Evolutionary conservation across 2,329 filamentous ascomycete species (phyloP).

Genomic region (Colletotrichum sp.): DNA sequence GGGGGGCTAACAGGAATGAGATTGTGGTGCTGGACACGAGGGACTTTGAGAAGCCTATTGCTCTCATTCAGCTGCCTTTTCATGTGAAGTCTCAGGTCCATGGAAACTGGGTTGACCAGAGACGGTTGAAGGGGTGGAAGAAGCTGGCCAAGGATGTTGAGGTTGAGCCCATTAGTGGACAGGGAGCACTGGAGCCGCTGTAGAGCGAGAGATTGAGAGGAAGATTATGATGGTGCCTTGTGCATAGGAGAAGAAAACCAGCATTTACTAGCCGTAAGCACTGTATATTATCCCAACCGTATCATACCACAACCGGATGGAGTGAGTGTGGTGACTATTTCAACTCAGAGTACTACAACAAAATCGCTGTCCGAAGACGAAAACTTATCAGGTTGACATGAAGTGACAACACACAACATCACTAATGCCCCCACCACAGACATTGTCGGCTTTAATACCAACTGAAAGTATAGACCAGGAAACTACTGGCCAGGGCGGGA

Average conservation of each 20-base stretch:
- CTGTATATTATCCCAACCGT: not conserved
- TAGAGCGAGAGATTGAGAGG: not conserved
- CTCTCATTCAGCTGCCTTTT: conserved; percentile 43
- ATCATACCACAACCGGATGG: accelerated
- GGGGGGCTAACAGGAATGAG: conserved; percentile 34
- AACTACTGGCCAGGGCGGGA: accelerated
- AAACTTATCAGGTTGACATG: too few species aligned
- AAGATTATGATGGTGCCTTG: too few species aligned
- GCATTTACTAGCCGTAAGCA: not conserved
- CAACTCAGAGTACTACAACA: too few species aligned
- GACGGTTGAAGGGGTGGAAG: conserved; percentile 29
- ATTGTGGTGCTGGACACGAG: conserved; percentile 45
- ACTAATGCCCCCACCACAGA: too few species aligned
- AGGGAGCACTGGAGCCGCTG: not conserved
- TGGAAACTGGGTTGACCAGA: conserved; percentile 34
- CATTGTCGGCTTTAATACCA: too few species aligned
- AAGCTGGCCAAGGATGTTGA: not conserved
- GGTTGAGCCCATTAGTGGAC: not conserved
- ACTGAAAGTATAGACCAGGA: accelerated
- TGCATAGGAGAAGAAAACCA: not conserved
- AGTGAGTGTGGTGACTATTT: too few species aligned
- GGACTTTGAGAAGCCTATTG: conserved; percentile 40
- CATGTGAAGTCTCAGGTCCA: conserved; percentile 33
- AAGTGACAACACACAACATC: too few species aligned
- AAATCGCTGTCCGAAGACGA: too few species aligned